Percentiles rank a stretch among this genome's conserved stretches.
These are phyloP conservation scores for Pythium phragmiticola DNA, from an alignment of 352 stramenopile genomes.

Conservation along the genomic window DNA sequence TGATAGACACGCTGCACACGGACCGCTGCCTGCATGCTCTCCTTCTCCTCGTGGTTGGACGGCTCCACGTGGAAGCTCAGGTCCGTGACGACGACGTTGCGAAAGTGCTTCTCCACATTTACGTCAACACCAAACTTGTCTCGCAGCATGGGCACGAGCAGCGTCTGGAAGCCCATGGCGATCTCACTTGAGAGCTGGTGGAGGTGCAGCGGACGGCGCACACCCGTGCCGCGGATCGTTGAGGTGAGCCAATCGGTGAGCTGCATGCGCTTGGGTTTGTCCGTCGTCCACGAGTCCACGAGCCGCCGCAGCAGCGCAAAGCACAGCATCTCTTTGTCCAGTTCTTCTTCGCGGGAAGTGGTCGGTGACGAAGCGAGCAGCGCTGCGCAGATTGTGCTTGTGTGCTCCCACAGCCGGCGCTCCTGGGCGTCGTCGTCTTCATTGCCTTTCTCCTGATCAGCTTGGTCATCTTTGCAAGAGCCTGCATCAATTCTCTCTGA, in stretches of 20 bases:
- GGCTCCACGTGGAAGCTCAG: conserved; percentile 44
- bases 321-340: conserved; percentile 51
- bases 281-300: conserved; percentile 64
- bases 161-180: conserved; percentile 54
- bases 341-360: conserved; percentile 35
- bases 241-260: conserved; percentile 77
- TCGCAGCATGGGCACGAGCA: conserved; percentile 59
- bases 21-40: conserved; percentile 27
- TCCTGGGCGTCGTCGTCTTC: conserved; percentile 10
- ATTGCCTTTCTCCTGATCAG: background rate
- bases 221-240: conserved; percentile 53
- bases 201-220: conserved; percentile 51
- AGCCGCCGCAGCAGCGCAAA: conserved; percentile 59
- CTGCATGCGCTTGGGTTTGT: conserved; percentile 71
- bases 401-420: conserved; percentile 34
- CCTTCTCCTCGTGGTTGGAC: conserved; percentile 6
- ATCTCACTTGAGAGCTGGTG: conserved; percentile 62
- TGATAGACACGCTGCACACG: conserved; percentile 54
- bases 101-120: conserved; percentile 55
- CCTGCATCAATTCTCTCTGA: background rate
- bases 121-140: conserved; percentile 57
- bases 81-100: conserved; percentile 64
- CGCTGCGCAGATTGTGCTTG: conserved; percentile 40
- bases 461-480: too few species aligned
- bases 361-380: conserved; percentile 31